Evolutionary conservation across 192 early-diverging fungal genomes (phyloP).

Genomic region (Backusella westeae): DNA sequence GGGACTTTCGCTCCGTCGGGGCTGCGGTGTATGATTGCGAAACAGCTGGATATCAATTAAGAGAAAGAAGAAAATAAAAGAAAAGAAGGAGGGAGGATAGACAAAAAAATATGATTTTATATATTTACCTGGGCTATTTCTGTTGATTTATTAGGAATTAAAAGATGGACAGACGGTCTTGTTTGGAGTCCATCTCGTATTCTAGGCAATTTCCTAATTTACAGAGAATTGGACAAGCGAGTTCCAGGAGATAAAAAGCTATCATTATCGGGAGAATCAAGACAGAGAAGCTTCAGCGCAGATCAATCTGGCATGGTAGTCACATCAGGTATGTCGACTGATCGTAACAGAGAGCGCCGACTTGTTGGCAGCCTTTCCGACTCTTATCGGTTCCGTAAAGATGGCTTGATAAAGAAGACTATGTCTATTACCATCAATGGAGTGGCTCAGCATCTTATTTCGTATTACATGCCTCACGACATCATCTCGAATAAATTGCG

Average conservation of each 20-base stretch:
- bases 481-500: slow-evolving; percentile 47
- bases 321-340: slow-evolving; percentile 11
- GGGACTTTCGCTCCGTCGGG: neutral
- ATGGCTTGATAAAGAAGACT: slow-evolving; percentile 76
- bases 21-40: slow-evolving; percentile 5
- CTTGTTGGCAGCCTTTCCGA: slow-evolving; percentile 56
- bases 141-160: slow-evolving; percentile 49
- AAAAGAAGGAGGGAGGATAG: neutral
- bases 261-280: slow-evolving; percentile 9
- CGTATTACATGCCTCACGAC: slow-evolving; percentile 57
- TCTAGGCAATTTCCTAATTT: slow-evolving; percentile 76
- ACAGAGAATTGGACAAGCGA: slow-evolving; percentile 68
- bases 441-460: slow-evolving; percentile 58
- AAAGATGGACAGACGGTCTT: slow-evolving; percentile 85
- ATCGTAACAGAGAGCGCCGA: slow-evolving; percentile 53
- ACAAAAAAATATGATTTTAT: neutral
- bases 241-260: slow-evolving; percentile 15
- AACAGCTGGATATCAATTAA: slow-evolving; percentile 4
- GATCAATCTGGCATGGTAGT: slow-evolving; percentile 38
- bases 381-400: slow-evolving; percentile 54
- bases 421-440: slow-evolving; percentile 72
- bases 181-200: slow-evolving; percentile 85
- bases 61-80: neutral
- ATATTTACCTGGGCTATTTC: neutral
- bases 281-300: slow-evolving; percentile 23